Base-by-base conservation (phyloP, 805 yeast species). In the Torulaspora quercuum region DNA sequence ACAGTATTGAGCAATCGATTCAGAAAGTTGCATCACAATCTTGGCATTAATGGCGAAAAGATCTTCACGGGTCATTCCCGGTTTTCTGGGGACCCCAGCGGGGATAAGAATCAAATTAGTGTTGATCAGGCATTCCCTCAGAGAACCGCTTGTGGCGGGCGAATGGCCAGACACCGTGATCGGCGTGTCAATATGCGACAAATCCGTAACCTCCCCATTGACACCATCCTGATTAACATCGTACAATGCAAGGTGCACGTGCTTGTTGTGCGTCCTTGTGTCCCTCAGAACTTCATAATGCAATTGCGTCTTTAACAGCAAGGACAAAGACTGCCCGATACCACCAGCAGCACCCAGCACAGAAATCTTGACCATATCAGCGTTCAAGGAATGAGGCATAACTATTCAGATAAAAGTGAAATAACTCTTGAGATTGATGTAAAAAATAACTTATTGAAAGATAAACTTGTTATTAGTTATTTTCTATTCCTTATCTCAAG, bases 261-360 rank as follows among this genome's bases (percentile, higher is more conserved):
- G 46, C 50, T 80, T 78, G 42, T 71, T 69, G 32, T 37, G 24
- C 11, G 24, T 10, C 80, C 72, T 36, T 71, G 68, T 25, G 76
- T 77, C 51, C 78, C 76, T 42, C 12, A 48, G 30, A 15, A 44
- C 22, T 23, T 35, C 24, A 9, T 33, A 35, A 6, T 43, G 46
- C 16, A 55, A 33, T 33, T 54, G 57, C 1, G 86, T 68, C 64
- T 87, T 87, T 51, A 87, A 69, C 46, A 87, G 72, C 37, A 88
- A 75, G 9, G 95, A 85, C 44, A 87, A 72, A 27, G 95, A 94
- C 70, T 88, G 95, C 38, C 96, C 96, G 58, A 87, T 87, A 44
- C 96, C 95, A 53, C 95, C 95, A 37, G 90, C 88, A 41, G 96
- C 96, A 48, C 95, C 95, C 36, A 81, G 72, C 42, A 87, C 88